Base-by-base conservation (phyloP, 2,329 filamentous ascomycete genomes). In the Beauveria asiatica region DNA sequence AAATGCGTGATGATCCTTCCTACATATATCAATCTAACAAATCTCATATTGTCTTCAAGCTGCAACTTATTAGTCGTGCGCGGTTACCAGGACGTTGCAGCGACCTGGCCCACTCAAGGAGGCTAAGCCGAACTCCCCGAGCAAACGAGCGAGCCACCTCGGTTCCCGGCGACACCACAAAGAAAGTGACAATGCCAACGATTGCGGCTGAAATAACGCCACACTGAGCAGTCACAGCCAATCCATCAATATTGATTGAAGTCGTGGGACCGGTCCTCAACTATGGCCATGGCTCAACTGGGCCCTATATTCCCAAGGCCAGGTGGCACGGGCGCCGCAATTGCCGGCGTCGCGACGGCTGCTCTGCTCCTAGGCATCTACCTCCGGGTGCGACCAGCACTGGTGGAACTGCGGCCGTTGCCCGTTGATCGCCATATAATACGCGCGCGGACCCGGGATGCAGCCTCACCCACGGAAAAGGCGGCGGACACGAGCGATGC, bases 301-400 rank as follows among this genome's bases (percentile, higher is more conserved):
- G 46, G 45, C 21, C 19, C 17, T 11, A 13, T 49, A 21, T 41
- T 57, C 45, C n/a, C 33, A 10, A 37, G 45, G 44, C 54, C 54
- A 21, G n/a, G 5, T 33, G 30, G 33, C 33, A 49, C 54, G 6
- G 16, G 44, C 21, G 33, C 54, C 16, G 33, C 45, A 17, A 27
- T 57, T 41, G 30, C 54, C 3, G 54, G 54, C 25, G 44, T 17
- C 9, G 57, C 48, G 10, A 45, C 49, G 10, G 57, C 41, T 3
- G 13, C 57, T 5, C 6, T 59, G 10, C 19, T 51, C 10, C n/a
- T 52, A 10, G 57, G 48, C 30, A 11, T 46, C 58, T 76, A 74
- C 51, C 70, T 72, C 56, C 68, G 65, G 53, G 70, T 68, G 50
- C 65, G 65, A 13, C 67, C 70, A 30, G 62, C 66, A 16, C 58